phyloP scores from a whole-genome alignment of 768 basidiomycete species.

The Lactarius psammicola region DNA sequence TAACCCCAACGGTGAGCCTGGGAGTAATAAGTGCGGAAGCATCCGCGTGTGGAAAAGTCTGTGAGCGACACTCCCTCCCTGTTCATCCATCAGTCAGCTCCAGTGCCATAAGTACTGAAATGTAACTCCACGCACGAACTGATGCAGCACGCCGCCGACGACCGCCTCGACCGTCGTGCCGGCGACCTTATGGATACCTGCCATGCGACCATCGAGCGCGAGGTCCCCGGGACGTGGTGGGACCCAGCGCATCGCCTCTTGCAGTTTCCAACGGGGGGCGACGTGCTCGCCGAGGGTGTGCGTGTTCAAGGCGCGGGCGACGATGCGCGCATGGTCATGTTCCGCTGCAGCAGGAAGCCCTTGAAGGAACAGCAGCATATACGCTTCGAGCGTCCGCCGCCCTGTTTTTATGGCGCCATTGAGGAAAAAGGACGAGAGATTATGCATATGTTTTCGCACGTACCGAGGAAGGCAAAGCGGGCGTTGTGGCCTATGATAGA shows the following conservation, averaged over 20 bases:
- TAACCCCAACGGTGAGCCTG: slow-evolving; percentile 33
- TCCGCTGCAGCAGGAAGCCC: slow-evolving; percentile 46
- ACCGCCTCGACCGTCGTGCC: slow-evolving; percentile 76
- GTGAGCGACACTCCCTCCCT: slow-evolving; percentile 44
- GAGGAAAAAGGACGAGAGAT: background rate
- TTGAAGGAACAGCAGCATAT: slow-evolving; percentile 69
- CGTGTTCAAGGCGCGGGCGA: slow-evolving; percentile 60
- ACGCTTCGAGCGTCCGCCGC: slow-evolving; percentile 73
- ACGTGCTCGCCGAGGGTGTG: slow-evolving; percentile 72
- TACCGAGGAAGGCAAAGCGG: slow-evolving; percentile 70
- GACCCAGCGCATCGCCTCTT: slow-evolving; percentile 68
- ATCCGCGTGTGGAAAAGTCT: slow-evolving; percentile 45
- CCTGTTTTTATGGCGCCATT: slow-evolving; percentile 43
- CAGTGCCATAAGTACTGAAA: background rate
- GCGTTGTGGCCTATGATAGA: slow-evolving; percentile 70
- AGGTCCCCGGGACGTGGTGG: slow-evolving; percentile 31
- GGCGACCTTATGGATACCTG: slow-evolving; percentile 74
- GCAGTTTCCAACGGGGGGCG: slow-evolving; percentile 72
- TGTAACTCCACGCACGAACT: slow-evolving; percentile 61
- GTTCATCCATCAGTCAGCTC: slow-evolving; percentile 1
- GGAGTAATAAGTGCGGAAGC: slow-evolving; percentile 39
- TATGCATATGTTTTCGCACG: slow-evolving; percentile 30
- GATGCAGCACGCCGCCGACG: slow-evolving; percentile 73
- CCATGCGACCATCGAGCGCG: slow-evolving; percentile 40
- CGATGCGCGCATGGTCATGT: slow-evolving; percentile 59